Evolutionary conservation across 176 grass and related monocot genomes (phyloP).

Genomic region (Eleusine indica): DNA sequence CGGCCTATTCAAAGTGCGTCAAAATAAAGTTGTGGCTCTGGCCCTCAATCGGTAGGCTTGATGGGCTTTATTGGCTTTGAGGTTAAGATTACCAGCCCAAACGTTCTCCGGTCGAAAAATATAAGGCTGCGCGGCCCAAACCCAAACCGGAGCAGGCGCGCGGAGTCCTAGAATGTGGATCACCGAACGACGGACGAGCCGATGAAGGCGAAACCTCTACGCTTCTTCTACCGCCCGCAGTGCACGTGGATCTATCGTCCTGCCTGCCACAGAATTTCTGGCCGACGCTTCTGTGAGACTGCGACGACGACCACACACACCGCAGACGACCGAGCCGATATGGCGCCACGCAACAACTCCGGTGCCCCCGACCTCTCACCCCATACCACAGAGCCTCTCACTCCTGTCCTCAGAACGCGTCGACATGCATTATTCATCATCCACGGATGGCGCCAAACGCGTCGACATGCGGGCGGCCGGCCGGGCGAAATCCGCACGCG

Average conservation of each 20-base stretch:
- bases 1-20: too few species aligned
- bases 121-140: too few species aligned
- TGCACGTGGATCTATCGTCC: too few species aligned
- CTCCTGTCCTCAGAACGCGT: neutral
- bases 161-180: neutral
- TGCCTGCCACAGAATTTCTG: neutral
- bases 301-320: neutral
- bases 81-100: too few species aligned
- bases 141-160: neutral
- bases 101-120: too few species aligned
- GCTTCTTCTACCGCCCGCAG: neutral
- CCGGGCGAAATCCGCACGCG: neutral
- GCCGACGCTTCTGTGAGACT: neutral
- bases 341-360: neutral
- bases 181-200: neutral
- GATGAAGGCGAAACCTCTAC: neutral
- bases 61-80: too few species aligned
- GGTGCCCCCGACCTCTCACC: neutral
- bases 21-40: too few species aligned
- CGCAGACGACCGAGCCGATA: neutral
- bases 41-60: too few species aligned
- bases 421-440: neutral
- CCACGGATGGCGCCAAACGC: neutral
- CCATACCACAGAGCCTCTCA: neutral
- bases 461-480: neutral